A percentile compares a stretch with the other conserved stretches of the same genome.
Evolutionary conservation across 2,329 filamentous ascomycete species (phyloP).

Genomic region (Colletotrichum eremochloae): DNA sequence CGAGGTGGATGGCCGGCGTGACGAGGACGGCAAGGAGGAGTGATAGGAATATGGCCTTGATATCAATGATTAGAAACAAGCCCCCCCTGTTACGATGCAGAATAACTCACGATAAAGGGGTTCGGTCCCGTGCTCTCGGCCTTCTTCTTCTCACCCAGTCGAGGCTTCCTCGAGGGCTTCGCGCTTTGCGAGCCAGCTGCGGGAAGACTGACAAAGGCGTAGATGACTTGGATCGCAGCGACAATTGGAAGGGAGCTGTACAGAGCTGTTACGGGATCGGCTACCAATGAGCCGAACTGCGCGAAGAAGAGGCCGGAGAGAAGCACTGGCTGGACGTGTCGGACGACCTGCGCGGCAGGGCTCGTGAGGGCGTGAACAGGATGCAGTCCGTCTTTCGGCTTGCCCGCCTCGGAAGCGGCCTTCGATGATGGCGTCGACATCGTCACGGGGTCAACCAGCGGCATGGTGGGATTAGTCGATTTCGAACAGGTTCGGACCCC

Average conservation of each 20-base stretch:
- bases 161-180: slow-evolving; percentile 62
- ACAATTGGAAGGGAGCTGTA: slow-evolving; percentile 72
- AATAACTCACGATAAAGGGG: slow-evolving; percentile 59
- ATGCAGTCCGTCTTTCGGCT: slow-evolving; percentile 50
- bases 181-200: slow-evolving; percentile 64
- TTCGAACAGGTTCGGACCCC: slow-evolving; percentile 17
- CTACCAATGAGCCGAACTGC: slow-evolving; percentile 76
- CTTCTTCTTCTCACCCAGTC: slow-evolving; percentile 69
- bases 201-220: slow-evolving; percentile 74
- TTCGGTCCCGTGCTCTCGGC: slow-evolving; percentile 58
- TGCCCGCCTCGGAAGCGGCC: slow-evolving; percentile 48
- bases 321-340: slow-evolving; percentile 76
- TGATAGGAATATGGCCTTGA: slow-evolving; percentile 60
- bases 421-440: slow-evolving; percentile 58
- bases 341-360: slow-evolving; percentile 62
- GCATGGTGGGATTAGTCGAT: slow-evolving; percentile 46
- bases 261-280: slow-evolving; percentile 76
- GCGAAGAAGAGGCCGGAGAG: slow-evolving; percentile 74
- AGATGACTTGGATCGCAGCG: slow-evolving; percentile 72
- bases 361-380: slow-evolving; percentile 56
- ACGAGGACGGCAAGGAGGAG: slow-evolving; percentile 76
- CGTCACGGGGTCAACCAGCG: slow-evolving; percentile 52
- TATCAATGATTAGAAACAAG: background rate
- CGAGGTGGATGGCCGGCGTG: slow-evolving; percentile 71
- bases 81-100: background rate